These are phyloP conservation scores for Pezicula rhizophila DNA, from an alignment of 2,329 filamentous ascomycete genomes.

Conservation along the genomic window DNA sequence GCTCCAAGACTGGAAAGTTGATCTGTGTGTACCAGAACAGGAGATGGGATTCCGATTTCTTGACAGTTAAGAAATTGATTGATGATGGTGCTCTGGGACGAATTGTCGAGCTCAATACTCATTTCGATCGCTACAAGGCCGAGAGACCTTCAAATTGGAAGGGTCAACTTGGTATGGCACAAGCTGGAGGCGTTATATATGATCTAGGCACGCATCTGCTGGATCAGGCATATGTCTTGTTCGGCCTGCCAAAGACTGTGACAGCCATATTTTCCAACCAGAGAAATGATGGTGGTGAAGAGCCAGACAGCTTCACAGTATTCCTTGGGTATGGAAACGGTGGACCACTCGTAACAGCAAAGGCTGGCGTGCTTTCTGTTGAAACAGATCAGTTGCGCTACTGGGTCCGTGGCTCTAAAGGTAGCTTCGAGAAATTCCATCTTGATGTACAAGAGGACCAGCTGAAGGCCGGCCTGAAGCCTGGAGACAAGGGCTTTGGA, in stretches of 20 bases:
- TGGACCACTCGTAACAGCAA: conserved; percentile 61
- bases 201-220: conserved; percentile 72
- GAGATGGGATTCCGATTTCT: conserved; percentile 72
- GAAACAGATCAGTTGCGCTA: conserved; percentile 66
- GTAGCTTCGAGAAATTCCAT: conserved; percentile 65
- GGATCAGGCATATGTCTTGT: conserved; percentile 66
- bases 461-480: conserved; percentile 56
- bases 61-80: conserved; percentile 61
- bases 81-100: conserved; percentile 56
- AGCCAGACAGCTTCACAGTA: conserved; percentile 55
- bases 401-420: conserved; percentile 71
- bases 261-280: conserved; percentile 65
- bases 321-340: conserved; percentile 55
- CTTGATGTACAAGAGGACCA: conserved; percentile 74
- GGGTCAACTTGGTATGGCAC: conserved; percentile 47
- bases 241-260: conserved; percentile 61
- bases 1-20: conserved; percentile 30
- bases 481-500: conserved; percentile 58
- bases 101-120: conserved; percentile 71
- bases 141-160: conserved; percentile 61
- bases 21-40: conserved; percentile 45
- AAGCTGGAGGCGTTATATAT: conserved; percentile 63
- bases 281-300: conserved; percentile 43
- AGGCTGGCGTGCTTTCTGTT: conserved; percentile 62
- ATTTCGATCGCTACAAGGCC: conserved; percentile 71